Conservation (phyloP, 495 filamentous ascomycete genomes). For the Niebla homalea region DNA sequence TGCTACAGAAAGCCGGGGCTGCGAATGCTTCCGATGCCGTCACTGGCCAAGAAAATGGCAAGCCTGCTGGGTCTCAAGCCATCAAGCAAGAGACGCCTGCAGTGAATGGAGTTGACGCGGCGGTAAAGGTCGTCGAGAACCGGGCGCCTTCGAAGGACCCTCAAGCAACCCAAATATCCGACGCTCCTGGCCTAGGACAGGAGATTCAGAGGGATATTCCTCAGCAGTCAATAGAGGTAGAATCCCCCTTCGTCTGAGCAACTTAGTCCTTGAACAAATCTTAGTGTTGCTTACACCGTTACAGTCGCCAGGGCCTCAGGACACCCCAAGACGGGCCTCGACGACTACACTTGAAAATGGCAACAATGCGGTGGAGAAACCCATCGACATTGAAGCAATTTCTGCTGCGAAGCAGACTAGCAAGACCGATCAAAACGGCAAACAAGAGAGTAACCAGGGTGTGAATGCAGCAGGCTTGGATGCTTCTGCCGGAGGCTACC, state of each 20-base stretch:
- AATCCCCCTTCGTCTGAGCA: neutral
- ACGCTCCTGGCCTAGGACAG: constrained; percentile 8
- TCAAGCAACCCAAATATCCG: neutral
- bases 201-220: constrained; percentile 25
- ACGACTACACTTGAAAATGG: constrained; percentile 13
- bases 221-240: constrained; percentile 30
- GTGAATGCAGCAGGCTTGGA: constrained; percentile 34
- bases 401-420: constrained; percentile 14
- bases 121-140: constrained; percentile 3
- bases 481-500: constrained; percentile 39
- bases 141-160: neutral
- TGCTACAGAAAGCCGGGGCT: constrained; percentile 17
- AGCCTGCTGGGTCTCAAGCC: constrained; percentile 3
- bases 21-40: constrained; percentile 23
- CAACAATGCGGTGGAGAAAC: constrained; percentile 8
- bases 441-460: constrained; percentile 14
- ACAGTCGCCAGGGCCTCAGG: constrained; percentile 11
- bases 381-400: constrained; percentile 10
- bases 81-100: neutral
- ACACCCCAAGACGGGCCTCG: constrained; percentile 7
- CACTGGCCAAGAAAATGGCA: constrained; percentile 8
- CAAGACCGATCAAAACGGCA: constrained; percentile 4
- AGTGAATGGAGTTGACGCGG: constrained; percentile 12
- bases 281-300: neutral
- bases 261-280: neutral